Evolutionary conservation across 1,139 yeast species (phyloP).

Genomic region (Candida gigantensis): DNA sequence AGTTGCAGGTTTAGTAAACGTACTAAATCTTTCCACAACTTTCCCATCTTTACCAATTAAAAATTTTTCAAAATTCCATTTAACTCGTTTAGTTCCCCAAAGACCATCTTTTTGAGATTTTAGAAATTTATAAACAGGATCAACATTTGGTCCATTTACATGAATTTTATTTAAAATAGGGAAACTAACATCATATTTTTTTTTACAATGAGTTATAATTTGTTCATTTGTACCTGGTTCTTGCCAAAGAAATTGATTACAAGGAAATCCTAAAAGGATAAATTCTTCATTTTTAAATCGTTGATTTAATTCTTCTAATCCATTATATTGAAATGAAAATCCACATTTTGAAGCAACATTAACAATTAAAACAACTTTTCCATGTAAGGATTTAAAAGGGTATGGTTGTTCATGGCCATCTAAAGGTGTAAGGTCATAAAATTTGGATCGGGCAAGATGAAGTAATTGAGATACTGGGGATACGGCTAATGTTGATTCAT

Average conservation of each 20-base stretch:
- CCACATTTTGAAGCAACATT: conserved; percentile 94
- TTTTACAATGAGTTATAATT: conserved; percentile 39
- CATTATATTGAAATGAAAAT: conserved; percentile 79
- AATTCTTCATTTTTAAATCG: conserved; percentile 66
- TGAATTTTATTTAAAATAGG: conserved; percentile 85
- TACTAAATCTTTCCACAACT: conserved; percentile 45
- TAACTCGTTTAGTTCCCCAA: conserved; percentile 46
- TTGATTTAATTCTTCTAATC: conserved; percentile 77
- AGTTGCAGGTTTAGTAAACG: conserved; percentile 43
- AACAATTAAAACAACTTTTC: conserved; percentile 87
- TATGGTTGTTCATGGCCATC: conserved; percentile 57
- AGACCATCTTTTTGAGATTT: conserved; percentile 53
- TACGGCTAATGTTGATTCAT: conserved; percentile 1
- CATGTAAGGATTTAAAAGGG: conserved; percentile 70
- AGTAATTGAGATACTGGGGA: conserved; percentile 1
- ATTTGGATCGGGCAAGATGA: conserved; percentile 28
- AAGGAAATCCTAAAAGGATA: conserved; percentile 86
- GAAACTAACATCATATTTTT: conserved; percentile 66
- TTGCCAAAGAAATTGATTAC: conserved; percentile 64
- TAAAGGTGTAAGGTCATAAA: conserved; percentile 43
- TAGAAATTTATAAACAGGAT: conserved; percentile 77
- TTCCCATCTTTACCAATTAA: conserved; percentile 46
- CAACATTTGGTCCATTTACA: conserved; percentile 82
- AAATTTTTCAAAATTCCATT: conserved; percentile 55
- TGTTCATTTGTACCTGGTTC: conserved; percentile 47